Percentiles rank a stretch among this genome's conserved stretches.
Conservation (phyloP, 2,329 filamentous ascomycete genomes). For the Trichoderma oligosporum region DNA sequence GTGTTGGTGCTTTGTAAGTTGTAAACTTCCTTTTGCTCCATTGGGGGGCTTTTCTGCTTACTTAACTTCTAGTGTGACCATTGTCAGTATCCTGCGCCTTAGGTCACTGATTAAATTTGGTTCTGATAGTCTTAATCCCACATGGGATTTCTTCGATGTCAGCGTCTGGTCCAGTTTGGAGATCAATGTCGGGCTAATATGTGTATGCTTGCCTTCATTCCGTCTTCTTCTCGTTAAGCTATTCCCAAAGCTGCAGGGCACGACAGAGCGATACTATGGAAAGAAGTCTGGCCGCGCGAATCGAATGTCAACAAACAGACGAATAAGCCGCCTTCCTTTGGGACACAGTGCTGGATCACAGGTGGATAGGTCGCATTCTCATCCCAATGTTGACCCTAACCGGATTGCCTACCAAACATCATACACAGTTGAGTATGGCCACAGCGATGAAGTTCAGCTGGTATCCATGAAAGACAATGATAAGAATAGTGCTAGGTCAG, state of each 20-base stretch:
- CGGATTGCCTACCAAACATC: constrained; percentile 35
- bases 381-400: constrained; percentile 23
- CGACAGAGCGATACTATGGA: constrained; percentile 30
- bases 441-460: constrained; percentile 18
- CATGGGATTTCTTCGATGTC: constrained; percentile 35
- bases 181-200: constrained; percentile 39
- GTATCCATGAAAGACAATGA: constrained; percentile 16
- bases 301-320: constrained; percentile 15
- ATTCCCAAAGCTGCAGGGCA: constrained; percentile 36
- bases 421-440: constrained; percentile 34
- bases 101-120: constrained; percentile 32
- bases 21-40: not conserved
- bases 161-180: constrained; percentile 38
- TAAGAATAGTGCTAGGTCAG: constrained; percentile 12
- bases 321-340: constrained; percentile 18
- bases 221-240: constrained; percentile 35
- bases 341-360: constrained; percentile 27
- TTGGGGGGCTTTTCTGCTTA: not conserved
- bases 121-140: constrained; percentile 30
- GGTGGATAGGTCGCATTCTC: constrained; percentile 24
- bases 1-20: constrained; percentile 45
- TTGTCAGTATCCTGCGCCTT: constrained; percentile 39
- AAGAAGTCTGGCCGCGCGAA: constrained; percentile 26
- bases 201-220: constrained; percentile 38
- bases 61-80: constrained; percentile 31